Percentiles rank a stretch among this genome's conserved stretches.
Conservation (phyloP, 345 rosid genomes). For the Corchorus capsularis region DNA sequence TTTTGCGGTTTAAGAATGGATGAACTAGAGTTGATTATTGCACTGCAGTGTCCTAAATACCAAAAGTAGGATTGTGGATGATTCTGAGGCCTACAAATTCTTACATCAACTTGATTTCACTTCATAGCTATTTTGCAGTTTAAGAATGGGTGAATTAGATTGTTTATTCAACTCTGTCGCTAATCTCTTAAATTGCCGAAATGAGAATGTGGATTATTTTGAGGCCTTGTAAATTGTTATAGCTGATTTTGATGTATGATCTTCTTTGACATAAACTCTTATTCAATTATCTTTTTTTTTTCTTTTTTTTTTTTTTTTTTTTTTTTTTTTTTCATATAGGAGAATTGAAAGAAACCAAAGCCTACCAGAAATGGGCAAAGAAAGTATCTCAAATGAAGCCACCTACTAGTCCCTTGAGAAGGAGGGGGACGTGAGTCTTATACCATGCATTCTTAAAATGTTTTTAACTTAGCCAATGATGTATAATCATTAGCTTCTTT, state of each 20-base stretch:
- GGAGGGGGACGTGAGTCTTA: conserved; percentile 61
- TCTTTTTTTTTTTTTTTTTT: too few relatives aligned
- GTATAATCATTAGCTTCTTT: not conserved
- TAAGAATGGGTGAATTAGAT: not conserved
- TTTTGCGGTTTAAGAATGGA: not conserved
- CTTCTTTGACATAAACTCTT: conserved; percentile 1
- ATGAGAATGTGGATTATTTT: not conserved
- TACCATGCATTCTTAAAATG: not conserved
- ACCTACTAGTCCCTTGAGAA: conserved; percentile 60
- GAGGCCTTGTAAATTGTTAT: not conserved
- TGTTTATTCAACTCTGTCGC: not conserved
- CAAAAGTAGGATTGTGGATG: not conserved
- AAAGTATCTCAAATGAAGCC: conserved; percentile 63
- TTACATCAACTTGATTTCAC: not conserved
- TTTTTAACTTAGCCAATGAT: not conserved
- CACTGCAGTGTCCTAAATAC: not conserved
- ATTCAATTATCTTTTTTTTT: too few relatives aligned
- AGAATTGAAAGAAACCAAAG: conserved; percentile 67
- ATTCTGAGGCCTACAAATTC: not conserved
- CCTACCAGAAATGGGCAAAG: conserved; percentile 82
- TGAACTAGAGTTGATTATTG: not conserved
- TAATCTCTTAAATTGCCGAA: not conserved
- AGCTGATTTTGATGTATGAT: not conserved
- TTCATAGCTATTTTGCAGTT: not conserved
- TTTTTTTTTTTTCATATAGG: conserved; percentile 43